phyloP scores from a whole-genome alignment of 2,329 filamentous ascomycete species.

The Orbilia quercus region DNA sequence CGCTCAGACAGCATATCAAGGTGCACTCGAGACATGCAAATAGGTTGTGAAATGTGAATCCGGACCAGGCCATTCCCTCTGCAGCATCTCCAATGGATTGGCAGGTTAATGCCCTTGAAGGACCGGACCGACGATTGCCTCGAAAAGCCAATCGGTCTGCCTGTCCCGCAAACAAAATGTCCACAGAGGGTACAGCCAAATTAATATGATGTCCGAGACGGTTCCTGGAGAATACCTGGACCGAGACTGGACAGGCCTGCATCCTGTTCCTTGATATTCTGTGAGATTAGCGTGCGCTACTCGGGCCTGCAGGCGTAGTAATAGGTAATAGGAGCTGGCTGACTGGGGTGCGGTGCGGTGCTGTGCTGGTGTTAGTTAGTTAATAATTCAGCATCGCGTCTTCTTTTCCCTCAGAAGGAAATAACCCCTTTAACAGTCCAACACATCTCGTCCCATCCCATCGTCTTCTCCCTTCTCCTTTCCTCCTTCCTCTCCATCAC shows the following conservation, averaged over 20 bases:
- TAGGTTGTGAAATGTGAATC: too few species aligned
- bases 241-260: too few species aligned
- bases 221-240: not conserved
- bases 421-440: constrained; percentile 57
- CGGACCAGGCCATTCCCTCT: not conserved
- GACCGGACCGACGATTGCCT: constrained; percentile 31
- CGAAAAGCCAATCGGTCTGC: constrained; percentile 41
- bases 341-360: constrained; percentile 1
- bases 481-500: constrained; percentile 35
- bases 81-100: constrained; percentile 22
- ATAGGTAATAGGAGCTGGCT: too few species aligned
- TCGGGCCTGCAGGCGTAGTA: constrained; percentile 3
- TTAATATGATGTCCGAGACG: too few species aligned
- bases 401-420: constrained; percentile 39
- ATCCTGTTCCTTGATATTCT: too few species aligned
- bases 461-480: constrained; percentile 35
- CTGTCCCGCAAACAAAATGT: constrained; percentile 15
- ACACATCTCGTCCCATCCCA: constrained; percentile 26
- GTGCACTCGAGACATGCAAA: too few species aligned
- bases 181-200: too few species aligned
- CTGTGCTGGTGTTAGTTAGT: constrained; percentile 1
- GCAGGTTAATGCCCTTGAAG: constrained; percentile 26
- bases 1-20: too few species aligned
- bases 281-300: constrained; percentile 15
- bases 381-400: constrained; percentile 33